Evolutionary conservation across 2,329 filamentous ascomycete genomes (phyloP), one percentile per base, ranked within the genome.

Genomic region (Beauveria australis): DNA sequence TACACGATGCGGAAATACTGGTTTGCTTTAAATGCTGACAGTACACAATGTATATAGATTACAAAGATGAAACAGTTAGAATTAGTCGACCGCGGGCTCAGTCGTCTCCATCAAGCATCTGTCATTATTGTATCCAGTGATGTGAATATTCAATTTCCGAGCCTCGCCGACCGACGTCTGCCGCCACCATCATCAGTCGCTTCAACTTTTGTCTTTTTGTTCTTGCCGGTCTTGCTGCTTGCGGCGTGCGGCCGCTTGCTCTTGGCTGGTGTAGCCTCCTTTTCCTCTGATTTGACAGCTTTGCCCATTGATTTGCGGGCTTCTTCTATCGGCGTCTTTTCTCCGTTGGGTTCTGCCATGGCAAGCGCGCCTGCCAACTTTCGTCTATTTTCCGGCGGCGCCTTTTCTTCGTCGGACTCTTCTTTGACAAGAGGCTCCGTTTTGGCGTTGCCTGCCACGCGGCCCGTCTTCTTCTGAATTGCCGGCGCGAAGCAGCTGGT

Each of bases 401-500:
- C 60, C 37, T 69, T 64, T 28, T 69, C 68, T 4, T 67, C 65
- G 2, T 64, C 62, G 18, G 70, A 64, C 14, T 69, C 70, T 5
- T 71, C 70, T 46, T 74, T 71, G 3, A 73, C 53, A 16, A 54
- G 28, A 0, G 71, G 67, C 61, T 79, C 75, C 51, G 78, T 74
- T 64, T 82, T 81, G 33, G 76, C 73, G 1, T 74, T 74, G 0
- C 73, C 64, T 4, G 70, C 71, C 5, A 78, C 71, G 3, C 70
- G 70, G 0, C 80, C 81, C 0, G 73, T 82, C 78, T 96, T 96
- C 78, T 92, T 96, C 76, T 97, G 94, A 30, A 94, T 76, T 14
- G 80, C 85, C 0, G 92, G 92, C 0, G 95, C 91, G 57, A 93
- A 88, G 53, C 92, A 96, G 69, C 91, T 96, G 3, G 94, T 97